Evolutionary conservation across 208 protist genomes (phyloP).

Genomic region (Acanthamoeba healyi): DNA sequence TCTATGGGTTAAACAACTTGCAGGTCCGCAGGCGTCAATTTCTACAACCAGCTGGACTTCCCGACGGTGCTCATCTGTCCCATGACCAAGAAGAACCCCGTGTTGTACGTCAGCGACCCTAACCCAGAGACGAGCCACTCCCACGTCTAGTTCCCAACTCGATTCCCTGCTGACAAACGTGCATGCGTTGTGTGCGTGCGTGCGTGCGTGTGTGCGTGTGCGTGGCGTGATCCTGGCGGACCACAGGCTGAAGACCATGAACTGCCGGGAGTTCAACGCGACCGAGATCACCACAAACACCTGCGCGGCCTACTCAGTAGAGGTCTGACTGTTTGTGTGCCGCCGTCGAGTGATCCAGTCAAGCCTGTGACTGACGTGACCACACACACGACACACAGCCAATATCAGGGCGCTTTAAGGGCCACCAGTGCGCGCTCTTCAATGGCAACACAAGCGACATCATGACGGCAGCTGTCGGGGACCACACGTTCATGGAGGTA

Average conservation of each 20-base stretch:
- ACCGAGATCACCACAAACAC: not conserved
- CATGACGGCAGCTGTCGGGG: not conserved
- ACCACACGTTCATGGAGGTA: slow-evolving; percentile 40
- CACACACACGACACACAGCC: no score
- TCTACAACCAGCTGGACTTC: not conserved
- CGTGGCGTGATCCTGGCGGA: no score
- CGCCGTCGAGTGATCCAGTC: not conserved
- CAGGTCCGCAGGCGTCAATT: not conserved
- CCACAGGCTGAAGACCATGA: no score
- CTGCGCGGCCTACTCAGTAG: not conserved
- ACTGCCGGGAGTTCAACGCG: no score
- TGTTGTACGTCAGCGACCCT: not conserved
- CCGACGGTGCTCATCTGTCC: slow-evolving; percentile 24
- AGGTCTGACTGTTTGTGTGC: not conserved
- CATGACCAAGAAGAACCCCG: not conserved
- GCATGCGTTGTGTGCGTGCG: no score
- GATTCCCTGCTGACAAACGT: no score
- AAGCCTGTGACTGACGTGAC: not conserved
- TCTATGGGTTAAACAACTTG: not conserved
- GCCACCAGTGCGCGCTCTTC: not conserved
- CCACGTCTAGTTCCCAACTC: no score
- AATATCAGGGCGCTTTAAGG: not conserved
- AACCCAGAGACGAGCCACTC: no score
- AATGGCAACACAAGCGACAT: not conserved
- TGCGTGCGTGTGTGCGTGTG: no score